A percentile compares a stretch with the other conserved stretches of the same genome.
Evolutionary conservation across 1,284 basidiomycete species (phyloP).

Genomic region (Puccinia polysora): DNA sequence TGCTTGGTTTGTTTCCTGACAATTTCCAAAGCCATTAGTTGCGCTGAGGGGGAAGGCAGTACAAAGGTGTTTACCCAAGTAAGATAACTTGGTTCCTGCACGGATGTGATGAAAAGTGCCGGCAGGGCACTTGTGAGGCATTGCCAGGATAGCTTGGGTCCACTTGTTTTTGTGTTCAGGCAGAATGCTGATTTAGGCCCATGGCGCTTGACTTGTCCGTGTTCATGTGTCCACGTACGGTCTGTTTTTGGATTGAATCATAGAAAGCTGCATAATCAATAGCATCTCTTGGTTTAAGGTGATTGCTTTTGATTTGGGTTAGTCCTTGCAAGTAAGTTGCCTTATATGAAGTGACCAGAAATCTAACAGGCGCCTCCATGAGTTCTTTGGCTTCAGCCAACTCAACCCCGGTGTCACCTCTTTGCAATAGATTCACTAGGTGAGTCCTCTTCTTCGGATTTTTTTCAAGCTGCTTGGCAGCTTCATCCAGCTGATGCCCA

Average conservation of each 20-base stretch:
- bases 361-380: neutral
- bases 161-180: too few relatives aligned
- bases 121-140: too few relatives aligned
- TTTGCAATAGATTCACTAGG: neutral
- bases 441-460: neutral
- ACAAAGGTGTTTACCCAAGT: too few relatives aligned
- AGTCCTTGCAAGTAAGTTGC: neutral
- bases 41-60: too few relatives aligned
- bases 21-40: too few relatives aligned
- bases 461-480: neutral
- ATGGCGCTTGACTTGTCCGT: constrained; percentile 1
- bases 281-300: neutral
- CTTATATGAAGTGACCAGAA: constrained; percentile 6
- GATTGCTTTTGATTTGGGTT: neutral
- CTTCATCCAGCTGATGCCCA: constrained; percentile 16
- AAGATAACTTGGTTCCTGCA: too few relatives aligned
- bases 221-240: constrained; percentile 6
- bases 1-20: too few relatives aligned
- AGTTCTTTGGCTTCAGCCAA: neutral
- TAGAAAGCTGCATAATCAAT: neutral
- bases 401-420: neutral
- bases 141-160: too few relatives aligned
- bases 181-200: too few relatives aligned
- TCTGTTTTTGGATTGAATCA: neutral
- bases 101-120: too few relatives aligned